phyloP scores from a whole-genome alignment of 441 rosid species.

The Populus hybrid region DNA sequence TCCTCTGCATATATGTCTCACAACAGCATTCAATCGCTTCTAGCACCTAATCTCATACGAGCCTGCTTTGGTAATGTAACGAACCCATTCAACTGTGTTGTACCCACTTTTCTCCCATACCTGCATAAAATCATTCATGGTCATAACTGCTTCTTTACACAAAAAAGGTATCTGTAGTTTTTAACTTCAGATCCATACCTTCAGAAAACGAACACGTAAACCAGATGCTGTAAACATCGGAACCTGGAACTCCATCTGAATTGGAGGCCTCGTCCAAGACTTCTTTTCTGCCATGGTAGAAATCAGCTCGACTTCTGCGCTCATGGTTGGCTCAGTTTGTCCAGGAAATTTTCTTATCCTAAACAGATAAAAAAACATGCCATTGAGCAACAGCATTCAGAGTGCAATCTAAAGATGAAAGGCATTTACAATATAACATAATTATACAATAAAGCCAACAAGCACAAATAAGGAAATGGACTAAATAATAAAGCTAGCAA shows the following conservation, averaged over 20 bases:
- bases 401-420: background rate
- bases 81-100: slow-evolving; percentile 99
- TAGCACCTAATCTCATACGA: slow-evolving; percentile 98
- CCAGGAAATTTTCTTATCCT: slow-evolving; percentile 99
- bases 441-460: background rate
- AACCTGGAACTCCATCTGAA: slow-evolving; percentile 99
- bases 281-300: slow-evolving; percentile 93
- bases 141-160: background rate
- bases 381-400: background rate
- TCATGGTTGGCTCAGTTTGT: slow-evolving; percentile 96
- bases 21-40: slow-evolving; percentile 13
- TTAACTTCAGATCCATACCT: slow-evolving; percentile 41
- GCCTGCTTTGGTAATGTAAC: slow-evolving; percentile 95
- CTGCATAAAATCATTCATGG: slow-evolving; percentile 34
- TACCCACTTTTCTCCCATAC: slow-evolving; percentile 99
- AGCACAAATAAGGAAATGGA: background rate
- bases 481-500: background rate
- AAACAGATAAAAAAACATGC: slow-evolving; percentile 12
- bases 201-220: slow-evolving; percentile 93
- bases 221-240: slow-evolving; percentile 99
- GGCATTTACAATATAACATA: background rate
- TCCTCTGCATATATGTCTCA: background rate
- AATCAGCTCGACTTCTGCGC: slow-evolving; percentile 97
- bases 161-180: background rate
- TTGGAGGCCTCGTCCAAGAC: slow-evolving; percentile 96